Evolutionary conservation across 2,329 filamentous ascomycete genomes (phyloP), one percentile per base, ranked within the genome.

Genomic region (Domatiomyces catenatus): DNA sequence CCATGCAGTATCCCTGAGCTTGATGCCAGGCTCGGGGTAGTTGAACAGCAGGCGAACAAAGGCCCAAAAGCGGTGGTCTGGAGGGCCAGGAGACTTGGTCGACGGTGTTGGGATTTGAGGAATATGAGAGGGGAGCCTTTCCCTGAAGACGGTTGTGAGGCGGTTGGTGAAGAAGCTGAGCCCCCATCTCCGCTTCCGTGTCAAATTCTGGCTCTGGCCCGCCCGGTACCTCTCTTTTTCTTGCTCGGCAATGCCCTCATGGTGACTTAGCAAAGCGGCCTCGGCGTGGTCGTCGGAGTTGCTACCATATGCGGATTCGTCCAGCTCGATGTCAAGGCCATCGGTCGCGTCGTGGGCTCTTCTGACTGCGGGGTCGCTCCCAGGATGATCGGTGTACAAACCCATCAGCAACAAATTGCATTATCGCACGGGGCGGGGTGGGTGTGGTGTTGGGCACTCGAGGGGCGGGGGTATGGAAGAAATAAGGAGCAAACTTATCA

Each of bases 1-100:
- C 18, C 52, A 58, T 24, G 55, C 50, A 5, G 55, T 57, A 36
- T 36, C 10, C 28, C 28, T 36, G 10, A 36, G 28, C 28, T 36
- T 36, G 28, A 36, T 36, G 28, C 28, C 28, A 36, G 28, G 28
- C 7, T 36, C 28, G 28, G 28, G 28, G 12, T 36, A 36, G 28
- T 36, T 36, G 8, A 36, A 36, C 3, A 36, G 8, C 28, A 36
- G 28, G 28, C 28, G 28, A 36, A 10, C 8, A 36, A 36, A 36
- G 5, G 12, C 28, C 28, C 28, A 36, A 10, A 36, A 36, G 28
- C 12, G 2, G 12, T 36, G 12, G 7, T 36, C 28, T 12, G 12
- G 28, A 36, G 4, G 4, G 28, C 12, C 10, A 8, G 5, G 4
- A 12, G 28, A 12, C 8, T 36, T 36, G 28, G 12, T 36, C 10